Evolutionary conservation across 305 asterid genomes (phyloP), one percentile per base, ranked within the genome.

Genomic region (Fraxinus velutina): DNA sequence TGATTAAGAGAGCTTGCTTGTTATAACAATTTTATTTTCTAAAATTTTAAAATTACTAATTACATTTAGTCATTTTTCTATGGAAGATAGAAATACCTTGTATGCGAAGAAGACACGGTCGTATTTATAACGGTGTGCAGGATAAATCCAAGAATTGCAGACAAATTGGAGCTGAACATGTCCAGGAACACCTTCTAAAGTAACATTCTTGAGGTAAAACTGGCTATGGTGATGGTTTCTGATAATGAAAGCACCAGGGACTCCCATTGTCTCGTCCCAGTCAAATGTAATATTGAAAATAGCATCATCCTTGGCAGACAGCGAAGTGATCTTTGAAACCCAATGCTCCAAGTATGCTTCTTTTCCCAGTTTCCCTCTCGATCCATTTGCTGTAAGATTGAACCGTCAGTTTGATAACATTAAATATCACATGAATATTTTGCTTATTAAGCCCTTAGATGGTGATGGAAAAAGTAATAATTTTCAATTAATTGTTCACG

Each of bases 131-230:
- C 88, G 91, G 19, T 82, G 87, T 0, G 84, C 80, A 8, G 99
- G 98, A 82, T 93, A 96, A 72, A 96, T 94, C 99, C 98, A 96
- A 1, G 98, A 96, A 79, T 94, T 89, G 87, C 99, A 96, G 80
- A 86, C 83, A 30, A 94, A 96, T 70, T 88, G 92, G 84, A 94
- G 76, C 5, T 57, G 84, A 22, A 92, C 96, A 0, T 92, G 93
- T 0, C 92, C 94, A 5, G 96, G 97, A 81, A 96, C 94, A 60
- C 87, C 87, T 9, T 89, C 87, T 57, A 96, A 83, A 72, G 92
- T 86, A 62, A 96, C 84, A 4, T 91, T 89, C 86, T 89, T 93
- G 78, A 94, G 97, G 88, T 89, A 96, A 68, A 96, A 88, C 83
- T 94, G 90, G 37, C 89, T 86, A 15, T 89, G 98, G 86, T 96